Evolutionary conservation across 106 monocot genomes (phyloP).

Genomic region (Dactylorhiza incarnata): DNA sequence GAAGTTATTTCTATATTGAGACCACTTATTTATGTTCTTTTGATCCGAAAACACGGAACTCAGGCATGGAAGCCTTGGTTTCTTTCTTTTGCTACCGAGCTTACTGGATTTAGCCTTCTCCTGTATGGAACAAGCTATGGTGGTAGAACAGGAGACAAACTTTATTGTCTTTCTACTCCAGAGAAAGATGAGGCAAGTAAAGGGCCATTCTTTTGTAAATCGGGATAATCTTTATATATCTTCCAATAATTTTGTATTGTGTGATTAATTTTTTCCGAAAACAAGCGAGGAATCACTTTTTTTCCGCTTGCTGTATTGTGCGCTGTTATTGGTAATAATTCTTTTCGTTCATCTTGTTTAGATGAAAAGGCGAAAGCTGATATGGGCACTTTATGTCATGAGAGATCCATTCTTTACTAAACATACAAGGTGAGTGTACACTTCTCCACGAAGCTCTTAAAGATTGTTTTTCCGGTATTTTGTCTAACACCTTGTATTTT

Average conservation of each 20-base stretch:
- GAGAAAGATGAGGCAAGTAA: conserved; percentile 75
- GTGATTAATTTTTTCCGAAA: neutral
- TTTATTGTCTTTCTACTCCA: conserved; percentile 32
- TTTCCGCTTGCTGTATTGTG: neutral
- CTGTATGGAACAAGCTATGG: conserved; percentile 33
- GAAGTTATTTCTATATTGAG: conserved; percentile 71
- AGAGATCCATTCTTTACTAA: conserved; percentile 87
- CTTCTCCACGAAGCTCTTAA: neutral
- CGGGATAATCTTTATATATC: neutral
- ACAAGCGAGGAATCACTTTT: neutral
- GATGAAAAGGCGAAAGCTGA: conserved; percentile 70
- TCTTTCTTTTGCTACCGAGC: conserved; percentile 60
- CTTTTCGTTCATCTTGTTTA: conserved; percentile 16
- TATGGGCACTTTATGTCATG: conserved; percentile 84
- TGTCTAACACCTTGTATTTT: conserved; percentile 12
- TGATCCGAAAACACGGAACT: conserved; percentile 73
- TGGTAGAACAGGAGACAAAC: conserved; percentile 17
- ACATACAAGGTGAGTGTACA: conserved; percentile 52
- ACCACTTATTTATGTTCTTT: conserved; percentile 74
- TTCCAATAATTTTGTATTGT: neutral
- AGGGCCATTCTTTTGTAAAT: conserved; percentile 2
- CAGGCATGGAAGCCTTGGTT: conserved; percentile 88
- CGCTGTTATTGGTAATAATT: conserved; percentile 7
- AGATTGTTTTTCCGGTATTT: conserved; percentile 2
- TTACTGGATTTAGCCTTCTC: conserved; percentile 63